Conservation (phyloP, 495 filamentous ascomycete species). For the Xylaria cubensis region DNA sequence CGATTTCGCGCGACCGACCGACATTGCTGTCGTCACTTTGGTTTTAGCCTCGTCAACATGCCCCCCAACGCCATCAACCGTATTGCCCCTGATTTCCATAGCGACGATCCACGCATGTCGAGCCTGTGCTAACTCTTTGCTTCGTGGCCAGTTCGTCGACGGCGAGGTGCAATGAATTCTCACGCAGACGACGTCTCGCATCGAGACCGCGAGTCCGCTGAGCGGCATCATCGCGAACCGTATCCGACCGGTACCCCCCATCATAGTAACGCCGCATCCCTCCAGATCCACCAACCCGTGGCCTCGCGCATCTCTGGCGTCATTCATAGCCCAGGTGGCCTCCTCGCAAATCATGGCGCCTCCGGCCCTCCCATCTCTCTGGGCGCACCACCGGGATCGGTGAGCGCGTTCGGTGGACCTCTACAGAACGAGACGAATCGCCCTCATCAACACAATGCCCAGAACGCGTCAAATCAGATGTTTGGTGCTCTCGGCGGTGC, state of each 20-base stretch:
- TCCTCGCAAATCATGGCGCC: constrained; percentile 75
- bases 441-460: constrained; percentile 67
- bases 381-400: constrained; percentile 67
- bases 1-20: constrained; percentile 14
- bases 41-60: background rate
- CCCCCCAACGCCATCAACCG: background rate
- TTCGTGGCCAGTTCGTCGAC: constrained; percentile 21
- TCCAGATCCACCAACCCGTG: constrained; percentile 90
- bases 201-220: constrained; percentile 66
- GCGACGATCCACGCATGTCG: background rate
- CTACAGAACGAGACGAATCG: constrained; percentile 65
- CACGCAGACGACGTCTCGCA: constrained; percentile 42
- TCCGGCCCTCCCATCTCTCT: constrained; percentile 65
- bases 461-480: constrained; percentile 65
- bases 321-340: constrained; percentile 86
- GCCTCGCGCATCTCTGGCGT: constrained; percentile 79
- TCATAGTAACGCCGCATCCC: constrained; percentile 81
- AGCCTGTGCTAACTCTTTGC: constrained; percentile 9
- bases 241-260: constrained; percentile 66
- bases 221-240: constrained; percentile 71
- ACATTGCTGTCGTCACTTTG: constrained; percentile 5
- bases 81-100: background rate
- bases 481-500: constrained; percentile 59
- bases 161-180: constrained; percentile 38
- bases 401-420: constrained; percentile 71